Evolutionary conservation across 805 yeast genomes (phyloP).

Genomic region (Nakazawaea ambrosiae): DNA sequence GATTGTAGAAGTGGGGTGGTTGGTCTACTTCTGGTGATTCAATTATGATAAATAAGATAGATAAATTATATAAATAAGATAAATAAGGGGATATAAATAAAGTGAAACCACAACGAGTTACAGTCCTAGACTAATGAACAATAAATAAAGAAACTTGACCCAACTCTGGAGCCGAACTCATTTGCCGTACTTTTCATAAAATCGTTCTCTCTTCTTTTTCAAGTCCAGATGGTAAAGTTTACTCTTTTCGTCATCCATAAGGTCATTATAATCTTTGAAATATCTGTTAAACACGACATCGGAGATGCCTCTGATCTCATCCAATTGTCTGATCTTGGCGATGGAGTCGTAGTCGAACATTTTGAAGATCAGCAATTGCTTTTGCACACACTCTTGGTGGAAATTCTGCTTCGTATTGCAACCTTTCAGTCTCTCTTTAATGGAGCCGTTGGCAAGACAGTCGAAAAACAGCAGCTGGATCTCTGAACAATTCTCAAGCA

Average conservation of each 20-base stretch:
- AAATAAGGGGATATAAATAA: too few relatives aligned
- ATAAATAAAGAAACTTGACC: too few relatives aligned
- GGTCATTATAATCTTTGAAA: slow-evolving; percentile 20
- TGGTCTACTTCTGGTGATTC: too few relatives aligned
- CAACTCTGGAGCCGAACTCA: too few relatives aligned
- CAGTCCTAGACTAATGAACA: too few relatives aligned
- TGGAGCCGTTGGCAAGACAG: slow-evolving; percentile 15
- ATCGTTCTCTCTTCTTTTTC: slow-evolving; percentile 20
- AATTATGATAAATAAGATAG: too few relatives aligned
- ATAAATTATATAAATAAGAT: too few relatives aligned
- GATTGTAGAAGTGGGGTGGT: too few relatives aligned
- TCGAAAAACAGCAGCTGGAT: slow-evolving; percentile 20
- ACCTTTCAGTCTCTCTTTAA: slow-evolving; percentile 9
- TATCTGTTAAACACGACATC: slow-evolving; percentile 22
- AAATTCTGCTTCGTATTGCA: slow-evolving; percentile 20
- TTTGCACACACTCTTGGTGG: slow-evolving; percentile 22
- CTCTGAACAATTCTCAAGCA: slow-evolving; percentile 27
- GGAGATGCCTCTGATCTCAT: slow-evolving; percentile 19
- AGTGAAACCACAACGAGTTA: too few relatives aligned
- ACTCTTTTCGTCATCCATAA: slow-evolving; percentile 18
- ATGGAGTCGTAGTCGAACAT: slow-evolving; percentile 25
- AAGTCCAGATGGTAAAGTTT: slow-evolving; percentile 20
- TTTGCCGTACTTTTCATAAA: not conserved
- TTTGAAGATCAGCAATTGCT: slow-evolving; percentile 24
- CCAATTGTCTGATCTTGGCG: slow-evolving; percentile 21